Conservation (phyloP, 2,329 filamentous ascomycete species). For the Botrytis fabae region DNA sequence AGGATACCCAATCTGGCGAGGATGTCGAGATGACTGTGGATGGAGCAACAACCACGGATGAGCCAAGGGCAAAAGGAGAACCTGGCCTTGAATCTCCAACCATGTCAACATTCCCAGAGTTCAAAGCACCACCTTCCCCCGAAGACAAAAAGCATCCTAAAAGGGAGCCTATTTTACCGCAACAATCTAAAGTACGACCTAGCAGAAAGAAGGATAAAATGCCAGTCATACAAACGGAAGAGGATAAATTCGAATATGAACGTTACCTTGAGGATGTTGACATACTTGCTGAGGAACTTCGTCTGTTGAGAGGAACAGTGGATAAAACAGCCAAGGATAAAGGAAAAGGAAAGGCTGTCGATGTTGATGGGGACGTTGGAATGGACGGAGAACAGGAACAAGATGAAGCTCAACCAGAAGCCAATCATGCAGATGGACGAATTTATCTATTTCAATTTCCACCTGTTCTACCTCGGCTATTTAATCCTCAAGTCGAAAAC, state of each 20-base stretch:
- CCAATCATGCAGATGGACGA: constrained; percentile 49
- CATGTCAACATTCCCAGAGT: constrained; percentile 14
- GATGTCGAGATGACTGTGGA: constrained; percentile 10
- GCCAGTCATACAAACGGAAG: constrained; percentile 52
- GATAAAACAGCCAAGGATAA: constrained; percentile 39
- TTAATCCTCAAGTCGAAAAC: constrained; percentile 38
- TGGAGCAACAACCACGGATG: neutral
- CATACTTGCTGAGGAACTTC: constrained; percentile 49
- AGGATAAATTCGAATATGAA: constrained; percentile 52
- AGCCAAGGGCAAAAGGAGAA: constrained; percentile 14
- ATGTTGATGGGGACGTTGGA: constrained; percentile 45
- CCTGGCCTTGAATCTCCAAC: constrained; percentile 15
- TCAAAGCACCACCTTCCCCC: constrained; percentile 15
- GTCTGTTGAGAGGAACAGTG: constrained; percentile 9
- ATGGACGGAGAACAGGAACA: constrained; percentile 32
- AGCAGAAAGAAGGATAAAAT: constrained; percentile 29
- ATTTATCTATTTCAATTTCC: constrained; percentile 67
- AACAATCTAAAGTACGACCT: constrained; percentile 2
- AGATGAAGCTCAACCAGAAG: constrained; percentile 27
- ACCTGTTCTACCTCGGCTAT: constrained; percentile 58
- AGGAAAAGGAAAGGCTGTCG: constrained; percentile 41
- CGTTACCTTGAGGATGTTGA: constrained; percentile 49
- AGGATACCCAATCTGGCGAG: neutral
- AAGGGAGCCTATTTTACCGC: constrained; percentile 13
- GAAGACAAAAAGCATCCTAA: constrained; percentile 18